A percentile compares a stretch with the other conserved stretches of the same genome.
Conservation (phyloP, 2,329 filamentous ascomycete species). For the Neonectria coccinea region DNA sequence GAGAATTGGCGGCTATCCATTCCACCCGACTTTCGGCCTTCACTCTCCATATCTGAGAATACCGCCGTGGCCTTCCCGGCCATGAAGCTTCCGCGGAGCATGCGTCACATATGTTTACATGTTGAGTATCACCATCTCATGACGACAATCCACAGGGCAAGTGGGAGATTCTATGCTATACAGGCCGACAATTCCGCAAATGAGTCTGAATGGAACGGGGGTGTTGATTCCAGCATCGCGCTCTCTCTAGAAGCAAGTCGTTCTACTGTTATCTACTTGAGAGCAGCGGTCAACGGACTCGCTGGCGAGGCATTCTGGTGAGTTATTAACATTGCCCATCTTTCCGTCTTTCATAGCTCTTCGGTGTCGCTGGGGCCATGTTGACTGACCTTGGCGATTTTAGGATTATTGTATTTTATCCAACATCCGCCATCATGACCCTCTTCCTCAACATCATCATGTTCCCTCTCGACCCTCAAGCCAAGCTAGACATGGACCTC, state of each 20-base stretch:
- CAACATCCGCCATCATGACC: slow-evolving; percentile 64
- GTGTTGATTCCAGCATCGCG: slow-evolving; percentile 64
- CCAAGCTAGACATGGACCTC: slow-evolving; percentile 59
- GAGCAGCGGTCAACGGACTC: slow-evolving; percentile 56
- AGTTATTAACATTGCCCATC: not conserved
- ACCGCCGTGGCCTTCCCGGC: slow-evolving; percentile 43
- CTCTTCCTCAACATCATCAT: slow-evolving; percentile 67
- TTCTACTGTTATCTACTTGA: slow-evolving; percentile 63
- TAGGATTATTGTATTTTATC: slow-evolving; percentile 69
- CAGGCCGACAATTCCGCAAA: slow-evolving; percentile 24
- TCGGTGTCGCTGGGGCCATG: not conserved
- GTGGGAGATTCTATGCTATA: slow-evolving; percentile 51
- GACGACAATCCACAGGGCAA: slow-evolving; percentile 66
- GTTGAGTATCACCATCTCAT: slow-evolving; percentile 68
- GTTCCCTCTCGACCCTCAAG: slow-evolving; percentile 58
- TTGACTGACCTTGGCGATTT: not conserved
- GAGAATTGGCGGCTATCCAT: slow-evolving; percentile 66
- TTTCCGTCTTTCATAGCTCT: not conserved
- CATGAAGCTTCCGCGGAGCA: slow-evolving; percentile 50
- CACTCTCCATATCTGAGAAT: slow-evolving; percentile 53
- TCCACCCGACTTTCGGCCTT: slow-evolving; percentile 58
- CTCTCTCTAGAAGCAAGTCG: slow-evolving; percentile 67
- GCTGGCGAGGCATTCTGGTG: slow-evolving; percentile 64
- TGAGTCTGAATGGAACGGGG: slow-evolving; percentile 52
- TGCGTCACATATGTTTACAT: slow-evolving; percentile 61